These are phyloP conservation scores for Aureobasidium sp. DNA, from an alignment of 2,329 filamentous ascomycete genomes.

Conservation along the genomic window DNA sequence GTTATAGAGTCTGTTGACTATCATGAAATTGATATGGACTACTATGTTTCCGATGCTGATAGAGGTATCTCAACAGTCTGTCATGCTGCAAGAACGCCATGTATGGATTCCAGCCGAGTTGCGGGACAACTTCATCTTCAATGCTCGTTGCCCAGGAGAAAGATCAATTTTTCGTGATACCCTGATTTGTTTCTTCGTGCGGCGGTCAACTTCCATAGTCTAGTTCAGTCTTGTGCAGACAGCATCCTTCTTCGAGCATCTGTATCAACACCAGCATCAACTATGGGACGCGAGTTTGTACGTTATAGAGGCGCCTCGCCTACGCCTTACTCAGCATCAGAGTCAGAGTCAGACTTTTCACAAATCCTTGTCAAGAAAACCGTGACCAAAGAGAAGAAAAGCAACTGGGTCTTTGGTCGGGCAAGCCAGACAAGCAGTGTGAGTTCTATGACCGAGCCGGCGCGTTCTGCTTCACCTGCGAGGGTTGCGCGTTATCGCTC, in stretches of 20 bases:
- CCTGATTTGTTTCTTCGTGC: not conserved
- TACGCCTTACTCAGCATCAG: not conserved
- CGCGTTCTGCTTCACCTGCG: not conserved
- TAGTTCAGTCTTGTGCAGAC: not conserved
- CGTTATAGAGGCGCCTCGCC: not conserved
- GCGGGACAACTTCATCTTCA: not conserved
- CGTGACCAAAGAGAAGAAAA: constrained; percentile 4
- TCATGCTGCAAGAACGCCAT: not conserved
- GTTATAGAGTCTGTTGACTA: too few relatives aligned
- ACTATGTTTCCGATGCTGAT: not conserved
- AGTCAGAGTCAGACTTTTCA: not conserved
- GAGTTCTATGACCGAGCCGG: not conserved
- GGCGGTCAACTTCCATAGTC: not conserved
- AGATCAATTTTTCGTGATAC: not conserved
- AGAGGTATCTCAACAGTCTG: not conserved
- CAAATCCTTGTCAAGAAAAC: not conserved
- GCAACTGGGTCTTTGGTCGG: not conserved
- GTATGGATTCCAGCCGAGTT: not conserved
- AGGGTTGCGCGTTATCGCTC: not conserved
- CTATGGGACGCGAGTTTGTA: not conserved
- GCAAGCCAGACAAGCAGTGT: constrained; percentile 1
- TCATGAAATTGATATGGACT: too few relatives aligned
- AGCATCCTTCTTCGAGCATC: not conserved
- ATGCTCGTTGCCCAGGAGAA: not conserved
- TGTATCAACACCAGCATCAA: not conserved